Percentiles rank a stretch among this genome's conserved stretches.
Conservation (phyloP, 805 yeast species). For the Lipomyces yamanashiensis region DNA sequence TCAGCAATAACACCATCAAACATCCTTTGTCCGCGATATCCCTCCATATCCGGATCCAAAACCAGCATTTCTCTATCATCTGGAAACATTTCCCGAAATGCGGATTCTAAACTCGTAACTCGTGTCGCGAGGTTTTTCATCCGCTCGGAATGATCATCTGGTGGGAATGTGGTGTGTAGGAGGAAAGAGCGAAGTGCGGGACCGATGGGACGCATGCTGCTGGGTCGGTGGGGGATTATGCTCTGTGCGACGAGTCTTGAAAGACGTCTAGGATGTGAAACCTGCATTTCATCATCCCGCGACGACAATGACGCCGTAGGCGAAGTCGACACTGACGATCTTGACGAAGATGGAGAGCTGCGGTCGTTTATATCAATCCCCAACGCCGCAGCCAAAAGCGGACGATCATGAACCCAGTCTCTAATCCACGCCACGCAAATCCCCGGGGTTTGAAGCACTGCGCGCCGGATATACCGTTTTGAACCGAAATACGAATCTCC, state of each 20-base stretch:
- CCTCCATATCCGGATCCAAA: slow-evolving; percentile 2
- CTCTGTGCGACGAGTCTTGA: neutral
- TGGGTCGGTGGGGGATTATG: neutral
- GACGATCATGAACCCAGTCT: neutral
- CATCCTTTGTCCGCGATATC: neutral
- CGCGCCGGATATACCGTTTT: slow-evolving; percentile 1
- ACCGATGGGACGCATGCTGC: neutral
- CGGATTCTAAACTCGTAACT: neutral
- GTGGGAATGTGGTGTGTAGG: too few relatives aligned
- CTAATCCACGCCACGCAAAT: neutral
- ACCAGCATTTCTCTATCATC: slow-evolving; percentile 1
- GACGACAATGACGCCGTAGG: neutral
- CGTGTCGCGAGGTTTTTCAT: too few relatives aligned
- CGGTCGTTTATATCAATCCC: neutral
- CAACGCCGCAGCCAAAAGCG: neutral
- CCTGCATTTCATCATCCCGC: too few relatives aligned
- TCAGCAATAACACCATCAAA: slow-evolving; percentile 3
- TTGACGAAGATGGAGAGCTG: too few relatives aligned
- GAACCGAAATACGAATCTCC: slow-evolving; percentile 5
- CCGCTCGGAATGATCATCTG: too few relatives aligned
- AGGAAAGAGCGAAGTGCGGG: neutral
- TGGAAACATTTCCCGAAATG: neutral
- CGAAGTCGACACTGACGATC: neutral
- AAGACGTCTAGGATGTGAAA: neutral
- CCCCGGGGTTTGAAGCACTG: neutral